These are phyloP conservation scores for Dissophora ornata DNA, from an alignment of 192 early-diverging fungal species.

Conservation along the genomic window DNA sequence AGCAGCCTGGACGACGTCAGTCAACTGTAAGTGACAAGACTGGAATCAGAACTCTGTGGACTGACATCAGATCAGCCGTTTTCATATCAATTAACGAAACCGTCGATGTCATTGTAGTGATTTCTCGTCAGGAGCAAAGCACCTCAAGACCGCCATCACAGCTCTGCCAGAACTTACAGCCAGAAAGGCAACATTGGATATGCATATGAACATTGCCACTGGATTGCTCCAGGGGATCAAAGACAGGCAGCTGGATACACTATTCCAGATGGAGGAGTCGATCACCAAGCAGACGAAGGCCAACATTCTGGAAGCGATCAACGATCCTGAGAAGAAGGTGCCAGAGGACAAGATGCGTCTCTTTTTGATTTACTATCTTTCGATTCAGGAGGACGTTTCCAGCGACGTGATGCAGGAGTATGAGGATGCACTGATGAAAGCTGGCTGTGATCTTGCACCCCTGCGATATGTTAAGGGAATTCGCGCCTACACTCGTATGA, in stretches of 20 bases:
- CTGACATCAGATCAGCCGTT: too few relatives aligned
- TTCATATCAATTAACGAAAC: too few relatives aligned
- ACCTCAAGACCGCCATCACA: conserved; percentile 90
- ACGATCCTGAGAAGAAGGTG: conserved; percentile 82
- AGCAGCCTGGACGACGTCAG: conserved; percentile 83
- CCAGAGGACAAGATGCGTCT: conserved; percentile 92
- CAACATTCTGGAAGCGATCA: conserved; percentile 83
- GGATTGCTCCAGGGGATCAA: conserved; percentile 88
- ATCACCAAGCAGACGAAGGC: conserved; percentile 84
- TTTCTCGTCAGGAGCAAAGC: conserved; percentile 85
- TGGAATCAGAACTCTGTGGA: too few relatives aligned
- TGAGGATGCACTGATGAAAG: conserved; percentile 78
- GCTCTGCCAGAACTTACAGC: conserved; percentile 96
- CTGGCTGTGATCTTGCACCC: conserved; percentile 80
- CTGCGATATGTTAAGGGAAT: conserved; percentile 86
- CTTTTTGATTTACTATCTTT: conserved; percentile 89
- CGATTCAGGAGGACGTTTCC: conserved; percentile 72
- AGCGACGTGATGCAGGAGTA: conserved; percentile 88
- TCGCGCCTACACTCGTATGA: conserved; percentile 72
- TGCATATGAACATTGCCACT: conserved; percentile 99
- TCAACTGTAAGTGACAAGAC: conserved; percentile 71
- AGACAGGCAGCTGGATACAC: conserved; percentile 91
- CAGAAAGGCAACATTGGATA: conserved; percentile 92
- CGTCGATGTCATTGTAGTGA: too few relatives aligned
- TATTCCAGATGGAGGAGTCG: conserved; percentile 94